Conservation (phyloP, 495 filamentous ascomycete species). For the Annulohypoxylon moriforme region DNA sequence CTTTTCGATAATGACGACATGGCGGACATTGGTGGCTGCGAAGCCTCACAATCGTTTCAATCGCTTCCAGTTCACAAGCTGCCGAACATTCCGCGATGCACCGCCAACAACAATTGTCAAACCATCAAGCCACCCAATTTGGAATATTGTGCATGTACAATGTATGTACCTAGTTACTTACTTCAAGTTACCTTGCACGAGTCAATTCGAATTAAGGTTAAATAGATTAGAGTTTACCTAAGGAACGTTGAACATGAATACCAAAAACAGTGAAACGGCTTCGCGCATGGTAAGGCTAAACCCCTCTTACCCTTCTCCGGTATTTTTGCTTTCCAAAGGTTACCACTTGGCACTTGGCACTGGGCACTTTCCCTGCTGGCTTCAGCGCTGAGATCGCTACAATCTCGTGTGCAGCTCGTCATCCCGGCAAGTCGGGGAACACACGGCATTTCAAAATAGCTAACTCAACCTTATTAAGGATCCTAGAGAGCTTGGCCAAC, state of each 20-base stretch:
- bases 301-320: not conserved
- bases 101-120: not conserved
- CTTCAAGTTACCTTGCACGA: slow-evolving; percentile 7
- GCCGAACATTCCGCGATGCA: slow-evolving; percentile 27
- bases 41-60: slow-evolving; percentile 12
- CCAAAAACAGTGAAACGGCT: not conserved
- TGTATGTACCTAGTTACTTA: not conserved
- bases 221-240: not conserved
- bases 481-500: not conserved
- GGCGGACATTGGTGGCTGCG: not conserved
- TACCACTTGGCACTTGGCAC: not conserved
- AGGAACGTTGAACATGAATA: not conserved
- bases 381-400: slow-evolving; percentile 23
- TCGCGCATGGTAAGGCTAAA: slow-evolving; percentile 16
- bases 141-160: slow-evolving; percentile 14
- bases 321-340: not conserved
- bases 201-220: slow-evolving; percentile 29
- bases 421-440: slow-evolving; percentile 35
- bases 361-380: too few species aligned
- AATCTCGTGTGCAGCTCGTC: slow-evolving; percentile 7
- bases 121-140: slow-evolving; percentile 4
- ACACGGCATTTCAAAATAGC: slow-evolving; percentile 29
- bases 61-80: not conserved
- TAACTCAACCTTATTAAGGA: slow-evolving; percentile 14
- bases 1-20: slow-evolving; percentile 36